phyloP scores from a whole-genome alignment of 2,329 filamentous ascomycete species.

The Phyllachora maydis region DNA sequence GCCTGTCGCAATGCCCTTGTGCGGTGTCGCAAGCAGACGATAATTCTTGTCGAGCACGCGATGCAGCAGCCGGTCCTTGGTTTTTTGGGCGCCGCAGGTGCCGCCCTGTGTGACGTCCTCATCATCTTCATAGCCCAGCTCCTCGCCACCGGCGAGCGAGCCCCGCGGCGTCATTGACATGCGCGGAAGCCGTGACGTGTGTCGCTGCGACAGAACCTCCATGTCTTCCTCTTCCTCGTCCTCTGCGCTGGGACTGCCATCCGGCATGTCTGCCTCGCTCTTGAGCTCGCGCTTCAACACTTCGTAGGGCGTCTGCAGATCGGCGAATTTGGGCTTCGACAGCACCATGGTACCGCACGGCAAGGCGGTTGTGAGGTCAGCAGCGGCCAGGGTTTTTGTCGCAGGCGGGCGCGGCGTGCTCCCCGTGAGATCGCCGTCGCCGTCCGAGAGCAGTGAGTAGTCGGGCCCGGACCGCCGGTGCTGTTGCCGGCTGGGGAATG shows the following conservation, averaged over 20 bases:
- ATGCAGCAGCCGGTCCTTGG: constrained; percentile 65
- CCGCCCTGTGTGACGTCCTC: constrained; percentile 6
- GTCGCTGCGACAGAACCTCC: constrained; percentile 27
- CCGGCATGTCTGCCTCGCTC: constrained; percentile 13
- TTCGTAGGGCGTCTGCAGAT: constrained; percentile 61
- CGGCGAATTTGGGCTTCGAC: constrained; percentile 31
- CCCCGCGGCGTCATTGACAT: constrained; percentile 42
- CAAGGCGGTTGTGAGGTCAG: no score
- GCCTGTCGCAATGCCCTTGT: constrained; percentile 26
- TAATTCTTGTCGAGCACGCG: constrained; percentile 92
- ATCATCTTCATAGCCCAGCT: constrained; percentile 5
- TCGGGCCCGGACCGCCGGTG: constrained; percentile 17
- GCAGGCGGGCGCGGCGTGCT: constrained; percentile 45
- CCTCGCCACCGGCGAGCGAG: constrained; percentile 27
- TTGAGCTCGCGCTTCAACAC: constrained; percentile 46
- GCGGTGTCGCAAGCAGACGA: constrained; percentile 78
- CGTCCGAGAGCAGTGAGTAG: constrained; percentile 47
- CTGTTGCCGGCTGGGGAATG: no score
- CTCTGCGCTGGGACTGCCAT: constrained; percentile 13
- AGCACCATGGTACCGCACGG: no score
- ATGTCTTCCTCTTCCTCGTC: constrained; percentile 17
- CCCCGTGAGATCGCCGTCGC: constrained; percentile 34
- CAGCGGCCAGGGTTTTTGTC: constrained; percentile 23
- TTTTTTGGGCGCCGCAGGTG: constrained; percentile 11
- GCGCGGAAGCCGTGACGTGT: constrained; percentile 33